phyloP scores from a whole-genome alignment of 108 stramenopile species.

The Nitzschia sp. region DNA sequence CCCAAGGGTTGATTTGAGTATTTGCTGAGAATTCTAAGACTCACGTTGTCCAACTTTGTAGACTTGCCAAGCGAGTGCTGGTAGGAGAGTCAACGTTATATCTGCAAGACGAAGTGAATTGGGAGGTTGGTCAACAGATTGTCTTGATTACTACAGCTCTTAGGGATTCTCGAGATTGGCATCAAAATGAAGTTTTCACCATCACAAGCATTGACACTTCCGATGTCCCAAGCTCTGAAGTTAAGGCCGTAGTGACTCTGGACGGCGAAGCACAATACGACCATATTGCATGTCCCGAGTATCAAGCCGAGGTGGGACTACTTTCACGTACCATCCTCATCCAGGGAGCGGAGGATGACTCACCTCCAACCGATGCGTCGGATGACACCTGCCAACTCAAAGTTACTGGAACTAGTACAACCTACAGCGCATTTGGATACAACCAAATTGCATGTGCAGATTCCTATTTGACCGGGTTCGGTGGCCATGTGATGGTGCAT shows the following conservation, averaged over 20 bases:
- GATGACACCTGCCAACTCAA: neutral
- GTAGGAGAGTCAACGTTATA: conserved; percentile 20
- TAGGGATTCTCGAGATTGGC: neutral
- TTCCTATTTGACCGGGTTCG: conserved; percentile 40
- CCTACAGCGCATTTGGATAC: neutral
- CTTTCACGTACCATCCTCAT: conserved; percentile 44
- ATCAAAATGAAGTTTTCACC: conserved; percentile 2
- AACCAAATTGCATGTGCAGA: conserved; percentile 30
- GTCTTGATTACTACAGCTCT: conserved; percentile 39
- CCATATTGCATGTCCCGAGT: conserved; percentile 43
- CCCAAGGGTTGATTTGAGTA: neutral
- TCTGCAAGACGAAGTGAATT: conserved; percentile 45
- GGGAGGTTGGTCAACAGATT: conserved; percentile 44
- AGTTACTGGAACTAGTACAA: neutral
- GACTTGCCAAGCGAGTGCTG: neutral
- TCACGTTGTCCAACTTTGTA: neutral
- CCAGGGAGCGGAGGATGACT: conserved; percentile 38
- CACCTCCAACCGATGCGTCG: conserved; percentile 42
- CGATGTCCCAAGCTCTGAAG: neutral
- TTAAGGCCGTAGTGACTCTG: neutral
- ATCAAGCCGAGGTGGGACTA: conserved; percentile 57
- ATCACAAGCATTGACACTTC: neutral
- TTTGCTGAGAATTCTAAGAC: neutral
- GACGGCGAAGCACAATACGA: conserved; percentile 13
- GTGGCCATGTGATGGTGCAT: conserved; percentile 48